Percentiles rank a stretch among this genome's conserved stretches.
phyloP scores from a whole-genome alignment of 495 filamentous ascomycete genomes.

The Annulohypoxylon stygium region DNA sequence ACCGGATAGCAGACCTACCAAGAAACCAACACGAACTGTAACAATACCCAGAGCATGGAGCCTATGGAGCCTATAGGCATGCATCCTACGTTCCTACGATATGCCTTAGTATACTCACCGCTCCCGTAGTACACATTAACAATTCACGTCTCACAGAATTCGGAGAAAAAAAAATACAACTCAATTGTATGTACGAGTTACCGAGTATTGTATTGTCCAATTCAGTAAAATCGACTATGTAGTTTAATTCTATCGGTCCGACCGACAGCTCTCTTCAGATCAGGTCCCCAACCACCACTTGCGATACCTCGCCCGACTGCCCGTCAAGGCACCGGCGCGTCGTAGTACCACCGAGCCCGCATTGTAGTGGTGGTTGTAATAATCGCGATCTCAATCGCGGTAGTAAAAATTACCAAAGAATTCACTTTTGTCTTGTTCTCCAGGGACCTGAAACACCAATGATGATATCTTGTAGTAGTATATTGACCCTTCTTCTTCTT shows the following conservation, averaged over 20 bases:
- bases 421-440: constrained; percentile 9
- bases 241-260: constrained; percentile 29
- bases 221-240: constrained; percentile 32
- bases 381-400: no score
- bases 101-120: constrained; percentile 29
- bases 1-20: neutral
- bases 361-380: neutral
- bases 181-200: constrained; percentile 17
- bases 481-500: neutral
- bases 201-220: constrained; percentile 36
- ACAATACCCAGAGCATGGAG: constrained; percentile 2
- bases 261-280: constrained; percentile 5
- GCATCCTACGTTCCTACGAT: constrained; percentile 6
- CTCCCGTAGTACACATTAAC: constrained; percentile 1
- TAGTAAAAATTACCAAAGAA: neutral
- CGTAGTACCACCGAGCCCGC: constrained; percentile 16
- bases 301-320: constrained; percentile 7
- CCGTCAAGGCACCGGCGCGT: constrained; percentile 4
- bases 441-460: constrained; percentile 16
- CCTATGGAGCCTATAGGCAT: constrained; percentile 19
- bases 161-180: constrained; percentile 2
- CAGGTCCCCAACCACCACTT: constrained; percentile 1
- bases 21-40: neutral
- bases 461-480: constrained; percentile 5
- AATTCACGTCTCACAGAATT: neutral